phyloP scores from a whole-genome alignment of 2,329 filamentous ascomycete species.

The Sporothrix variecibatus region DNA sequence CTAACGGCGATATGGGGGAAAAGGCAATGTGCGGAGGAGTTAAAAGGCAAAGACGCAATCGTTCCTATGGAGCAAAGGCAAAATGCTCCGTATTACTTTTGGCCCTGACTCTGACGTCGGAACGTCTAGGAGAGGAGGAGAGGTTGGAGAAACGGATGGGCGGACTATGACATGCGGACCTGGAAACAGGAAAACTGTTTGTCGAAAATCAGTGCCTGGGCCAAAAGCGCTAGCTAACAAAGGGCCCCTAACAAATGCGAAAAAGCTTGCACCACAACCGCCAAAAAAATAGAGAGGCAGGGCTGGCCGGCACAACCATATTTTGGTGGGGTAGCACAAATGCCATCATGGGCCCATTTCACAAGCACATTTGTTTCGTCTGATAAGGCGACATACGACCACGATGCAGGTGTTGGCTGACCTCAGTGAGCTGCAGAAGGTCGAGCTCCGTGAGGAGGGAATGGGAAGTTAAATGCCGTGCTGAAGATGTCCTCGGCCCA shows the following conservation, averaged over 20 bases:
- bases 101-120: neutral
- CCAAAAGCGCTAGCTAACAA: neutral
- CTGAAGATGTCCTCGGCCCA: neutral
- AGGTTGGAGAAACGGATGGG: neutral
- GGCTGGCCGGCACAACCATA: neutral
- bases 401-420: neutral
- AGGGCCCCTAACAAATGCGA: neutral
- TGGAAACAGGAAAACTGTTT: neutral
- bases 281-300: neutral
- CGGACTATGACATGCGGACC: neutral
- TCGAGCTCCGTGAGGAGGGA: neutral
- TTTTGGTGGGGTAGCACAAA: conserved; percentile 8
- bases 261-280: neutral
- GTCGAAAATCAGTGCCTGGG: neutral
- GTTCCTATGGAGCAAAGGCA: conserved; percentile 1
- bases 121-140: neutral
- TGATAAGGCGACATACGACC: neutral
- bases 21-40: neutral
- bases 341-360: conserved; percentile 16
- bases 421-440: neutral
- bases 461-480: neutral
- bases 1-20: neutral
- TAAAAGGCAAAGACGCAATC: neutral
- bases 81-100: neutral
- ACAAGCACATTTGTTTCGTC: conserved; percentile 9